Base-by-base conservation (phyloP, 2,329 filamentous ascomycete species). In the Geoglossum cookeanum region DNA sequence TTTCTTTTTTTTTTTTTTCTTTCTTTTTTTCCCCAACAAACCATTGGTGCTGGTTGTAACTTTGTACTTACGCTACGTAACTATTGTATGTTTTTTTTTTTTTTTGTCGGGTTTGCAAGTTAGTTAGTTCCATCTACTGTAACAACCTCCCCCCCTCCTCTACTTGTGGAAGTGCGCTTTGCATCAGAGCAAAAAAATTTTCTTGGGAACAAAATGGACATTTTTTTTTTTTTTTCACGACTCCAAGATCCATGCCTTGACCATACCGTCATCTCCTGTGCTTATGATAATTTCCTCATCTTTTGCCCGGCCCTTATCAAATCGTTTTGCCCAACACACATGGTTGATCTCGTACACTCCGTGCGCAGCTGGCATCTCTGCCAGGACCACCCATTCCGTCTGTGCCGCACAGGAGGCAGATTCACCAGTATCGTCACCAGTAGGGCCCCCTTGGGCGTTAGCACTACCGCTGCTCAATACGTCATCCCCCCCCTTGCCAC, bases 261-360 rank as follows among this genome's bases (percentile, higher is more conserved):
- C 85, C 56, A 85, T 75, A 0, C 92, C 92, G 70, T 97, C 90
- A 67, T 98, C 92, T 0, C 91, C 92, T 0, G 90, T 95, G 15
- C 85, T 92, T 22, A 97, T 74, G 52, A 98, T 74, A 67, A 96
- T 84, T 71, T 97, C 91, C 64, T 95, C 54, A 55, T 57, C 55
- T n/a, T n/a, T 30, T 17, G 35, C 7, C 33, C 54, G 54, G 1
- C 73, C 83, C 55, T 75, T 75, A 67, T 95, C 89, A 58, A 80
- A 85, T 58, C 90, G 77, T 63, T 77, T 79, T 62, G 88, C 89
- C 92, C 92, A 98, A 1, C 80, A 81, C 54, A 92, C 78, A 69
- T 96, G 89, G 65, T 98, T 98, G 61, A 97, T 78, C 70, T 98
- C 92, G 66, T 91, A 96, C 1, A 94, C 87, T 0, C 88, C 90